These are phyloP conservation scores for Talaromyces sp. DNA, from an alignment of 2,329 filamentous ascomycete genomes.

Conservation along the genomic window DNA sequence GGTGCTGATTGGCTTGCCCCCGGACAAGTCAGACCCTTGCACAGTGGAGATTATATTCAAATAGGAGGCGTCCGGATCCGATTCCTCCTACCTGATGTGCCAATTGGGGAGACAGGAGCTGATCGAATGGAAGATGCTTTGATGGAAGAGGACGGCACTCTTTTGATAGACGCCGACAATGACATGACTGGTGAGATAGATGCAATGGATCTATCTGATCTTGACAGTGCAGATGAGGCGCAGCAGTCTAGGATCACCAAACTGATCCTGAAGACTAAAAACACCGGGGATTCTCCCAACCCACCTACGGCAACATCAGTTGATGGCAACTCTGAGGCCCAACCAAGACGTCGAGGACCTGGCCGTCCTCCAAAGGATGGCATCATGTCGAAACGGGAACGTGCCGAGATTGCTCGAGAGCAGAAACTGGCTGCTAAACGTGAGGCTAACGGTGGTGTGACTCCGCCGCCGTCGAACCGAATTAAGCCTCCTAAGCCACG, in stretches of 20 bases:
- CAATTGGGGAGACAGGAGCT: conserved; percentile 44
- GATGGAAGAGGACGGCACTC: conserved; percentile 27
- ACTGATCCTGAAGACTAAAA: conserved; percentile 13
- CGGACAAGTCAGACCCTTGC: conserved; percentile 46
- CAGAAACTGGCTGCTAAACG: conserved; percentile 47
- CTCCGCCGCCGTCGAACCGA: conserved; percentile 33
- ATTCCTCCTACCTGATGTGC: conserved; percentile 53
- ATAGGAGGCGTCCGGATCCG: conserved; percentile 55
- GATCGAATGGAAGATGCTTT: conserved; percentile 42
- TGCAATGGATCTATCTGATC: conserved; percentile 20
- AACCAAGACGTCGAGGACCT: conserved; percentile 47
- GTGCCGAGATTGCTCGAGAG: conserved; percentile 50
- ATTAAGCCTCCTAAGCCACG: conserved; percentile 23
- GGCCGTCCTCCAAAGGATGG: conserved; percentile 64
- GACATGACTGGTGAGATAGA: conserved; percentile 17
- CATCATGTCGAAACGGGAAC: conserved; percentile 62
- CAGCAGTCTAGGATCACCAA: conserved; percentile 18
- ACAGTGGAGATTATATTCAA: conserved; percentile 56
- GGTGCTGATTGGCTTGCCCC: conserved; percentile 47
- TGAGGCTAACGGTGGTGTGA: conserved; percentile 44
- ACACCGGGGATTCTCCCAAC: conserved; percentile 13
- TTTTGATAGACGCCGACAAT: conserved; percentile 26
- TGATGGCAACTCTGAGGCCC: conserved; percentile 31
- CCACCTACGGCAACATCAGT: conserved; percentile 22
- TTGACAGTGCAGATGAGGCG: conserved; percentile 19